Base-by-base conservation (phyloP, 352 stramenopile genomes). In the Phytophthora sansomeana region DNA sequence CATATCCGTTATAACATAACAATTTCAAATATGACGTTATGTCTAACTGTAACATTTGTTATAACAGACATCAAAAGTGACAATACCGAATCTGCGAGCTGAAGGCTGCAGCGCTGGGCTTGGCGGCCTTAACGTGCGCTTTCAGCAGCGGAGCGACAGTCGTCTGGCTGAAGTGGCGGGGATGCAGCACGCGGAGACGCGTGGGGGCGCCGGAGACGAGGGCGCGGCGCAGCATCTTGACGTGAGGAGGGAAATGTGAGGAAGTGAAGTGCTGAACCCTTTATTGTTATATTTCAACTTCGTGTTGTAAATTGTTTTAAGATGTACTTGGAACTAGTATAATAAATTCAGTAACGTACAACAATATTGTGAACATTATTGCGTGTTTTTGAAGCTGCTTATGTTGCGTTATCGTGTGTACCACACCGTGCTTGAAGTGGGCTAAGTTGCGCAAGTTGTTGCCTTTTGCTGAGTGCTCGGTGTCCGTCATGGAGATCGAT, bases 201-300 rank as follows among this genome's bases (percentile, higher is more conserved):
- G 35, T 42, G 16, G 36, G 11, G 28, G 11, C 38, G 46, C 38
- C 14, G 4, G 57, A 44, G n/a, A 42, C 16, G 21, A 71, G 33
- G 5, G 17, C 60, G 24, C 55, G 59, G 16, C 53, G 39, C 32
- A 74, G 48, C 66, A 74, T 74, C 16, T 24, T 8, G 39, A 21
- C n/a, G n/a, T n/a, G n/a, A n/a, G n/a, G 10, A 4, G 41, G n/a
- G 36, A 43, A 42, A 13, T 42, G 36, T n/a, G n/a, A n/a, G n/a
- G n/a, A n/a, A n/a, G n/a, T n/a, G n/a, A n/a, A n/a, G n/a, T n/a
- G n/a, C n/a, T n/a, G n/a, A n/a, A n/a, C n/a, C 30, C 30, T 8
- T 35, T 35, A 35, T 8, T 35, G 30, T n/a, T n/a, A n/a, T n/a
- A n/a, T n/a, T n/a, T n/a, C n/a, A n/a, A n/a, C n/a, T n/a, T n/a